Base-by-base conservation (phyloP, 2,329 filamentous ascomycete species). In the Alternaria postmessia region DNA sequence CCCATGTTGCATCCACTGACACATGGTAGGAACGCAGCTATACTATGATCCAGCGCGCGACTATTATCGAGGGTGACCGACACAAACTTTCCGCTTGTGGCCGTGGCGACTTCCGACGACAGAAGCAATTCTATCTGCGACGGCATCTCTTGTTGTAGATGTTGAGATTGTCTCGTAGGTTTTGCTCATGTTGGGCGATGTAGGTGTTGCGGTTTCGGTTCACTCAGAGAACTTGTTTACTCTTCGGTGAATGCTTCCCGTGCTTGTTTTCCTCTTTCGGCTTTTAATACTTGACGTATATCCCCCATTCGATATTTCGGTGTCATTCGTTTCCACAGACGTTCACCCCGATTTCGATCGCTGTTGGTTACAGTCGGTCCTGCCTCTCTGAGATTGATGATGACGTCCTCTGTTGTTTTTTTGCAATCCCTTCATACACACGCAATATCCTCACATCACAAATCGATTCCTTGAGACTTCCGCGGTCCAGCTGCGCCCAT, bases 1-100 rank as follows among this genome's bases (percentile, higher is more conserved):
- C 11, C 39, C 14, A 34, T 22, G 20, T n/a, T 14, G 16, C 11
- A 12, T 9, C 24, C 18, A 8, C 57, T 66, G 51, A 68, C 41
- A 18, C n/a, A 20, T 6, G 24, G 12, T n/a, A 68, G 62, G 43
- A 41, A 51, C 48, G 12, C 42, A 61, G n/a, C 38, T 24, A 16
- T 74, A 71, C 36, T 75, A 68, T 12, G 72, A 74, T 47, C 70
- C 71, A 53, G 69, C 72, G 2, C 62, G 67, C 28, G 66, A 61
- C 12, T 54, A 47, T 34, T 73, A 69, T 53, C 68, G 69, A 26
- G 63, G 57, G 62, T 42, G 26, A 57, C 28, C 26, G 41, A 16
- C 30, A 14, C n/a, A 54, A 32, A 26, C 18, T 48, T 41, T 30
- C 4, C 28, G 9, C 14, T 16, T 22, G 22, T 12, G 34, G 5